Percentiles rank a stretch among this genome's conserved stretches.
phyloP scores from a whole-genome alignment of 805 yeast genomes.

The Spathaspora arborariae region DNA sequence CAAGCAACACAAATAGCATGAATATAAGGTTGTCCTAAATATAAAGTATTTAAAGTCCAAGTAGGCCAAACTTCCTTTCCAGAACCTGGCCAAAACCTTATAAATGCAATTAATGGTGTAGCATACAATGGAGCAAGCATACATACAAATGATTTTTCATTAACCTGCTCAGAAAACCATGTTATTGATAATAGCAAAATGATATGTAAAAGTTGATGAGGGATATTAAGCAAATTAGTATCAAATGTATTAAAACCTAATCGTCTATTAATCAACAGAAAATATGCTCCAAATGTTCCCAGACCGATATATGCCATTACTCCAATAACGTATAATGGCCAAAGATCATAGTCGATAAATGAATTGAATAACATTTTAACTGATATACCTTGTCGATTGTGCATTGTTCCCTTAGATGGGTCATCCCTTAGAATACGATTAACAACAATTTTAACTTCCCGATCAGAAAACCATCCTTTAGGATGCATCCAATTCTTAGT shows the following conservation, averaged over 20 bases:
- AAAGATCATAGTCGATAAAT: constrained; percentile 45
- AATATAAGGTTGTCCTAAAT: constrained; percentile 29
- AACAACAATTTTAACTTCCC: constrained; percentile 56
- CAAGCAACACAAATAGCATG: constrained; percentile 30
- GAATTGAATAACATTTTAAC: constrained; percentile 37
- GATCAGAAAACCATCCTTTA: constrained; percentile 46
- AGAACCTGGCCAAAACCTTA: constrained; percentile 10
- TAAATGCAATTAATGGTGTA: constrained; percentile 4
- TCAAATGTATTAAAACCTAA: constrained; percentile 21
- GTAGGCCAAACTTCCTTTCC: constrained; percentile 12
- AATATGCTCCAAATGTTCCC: constrained; percentile 12
- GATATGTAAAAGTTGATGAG: constrained; percentile 25
- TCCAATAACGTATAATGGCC: constrained; percentile 34
- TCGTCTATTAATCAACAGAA: constrained; percentile 10
- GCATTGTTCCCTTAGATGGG: constrained; percentile 60
- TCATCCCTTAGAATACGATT: constrained; percentile 60
- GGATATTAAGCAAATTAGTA: constrained; percentile 21
- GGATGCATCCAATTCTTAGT: constrained; percentile 46
- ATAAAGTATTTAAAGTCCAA: constrained; percentile 15
- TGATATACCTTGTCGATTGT: constrained; percentile 54
- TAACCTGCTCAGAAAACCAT: constrained; percentile 30
- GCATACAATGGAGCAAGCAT: constrained; percentile 7
- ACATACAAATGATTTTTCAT: constrained; percentile 17
- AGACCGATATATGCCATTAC: constrained; percentile 23
- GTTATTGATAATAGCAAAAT: constrained; percentile 32